A percentile compares a stretch with the other conserved stretches of the same genome.
phyloP scores from a whole-genome alignment of 768 basidiomycete genomes.

The Suillus spraguei region DNA sequence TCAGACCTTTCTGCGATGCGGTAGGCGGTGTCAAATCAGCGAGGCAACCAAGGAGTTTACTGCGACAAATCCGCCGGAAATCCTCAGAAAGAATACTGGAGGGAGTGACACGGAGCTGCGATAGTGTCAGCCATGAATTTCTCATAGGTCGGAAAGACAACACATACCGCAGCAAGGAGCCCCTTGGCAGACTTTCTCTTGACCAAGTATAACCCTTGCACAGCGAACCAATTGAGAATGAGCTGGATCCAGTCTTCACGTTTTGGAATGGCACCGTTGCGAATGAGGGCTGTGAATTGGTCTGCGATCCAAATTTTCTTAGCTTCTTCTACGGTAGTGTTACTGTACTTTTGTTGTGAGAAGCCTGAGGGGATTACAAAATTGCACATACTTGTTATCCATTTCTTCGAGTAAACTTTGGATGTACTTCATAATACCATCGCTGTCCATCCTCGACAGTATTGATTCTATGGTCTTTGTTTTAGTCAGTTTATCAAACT shows the following conservation, averaged over 20 bases:
- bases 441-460: slow-evolving; percentile 67
- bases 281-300: slow-evolving; percentile 77
- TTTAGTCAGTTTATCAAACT: slow-evolving; percentile 91
- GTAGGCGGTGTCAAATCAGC: slow-evolving; percentile 66
- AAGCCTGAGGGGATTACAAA: slow-evolving; percentile 5
- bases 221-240: slow-evolving; percentile 78
- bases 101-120: slow-evolving; percentile 63
- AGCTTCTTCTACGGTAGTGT: slow-evolving; percentile 50
- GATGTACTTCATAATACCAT: slow-evolving; percentile 80
- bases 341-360: slow-evolving; percentile 32
- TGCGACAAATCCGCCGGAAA: slow-evolving; percentile 65
- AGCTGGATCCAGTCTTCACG: slow-evolving; percentile 74
- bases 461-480: slow-evolving; percentile 92
- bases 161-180: slow-evolving; percentile 56
- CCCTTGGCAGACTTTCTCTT: slow-evolving; percentile 75
- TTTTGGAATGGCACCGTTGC: slow-evolving; percentile 79
- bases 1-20: slow-evolving; percentile 53
- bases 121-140: background rate
- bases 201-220: slow-evolving; percentile 80
- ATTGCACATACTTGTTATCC: slow-evolving; percentile 48
- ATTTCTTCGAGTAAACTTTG: slow-evolving; percentile 67
- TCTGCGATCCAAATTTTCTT: slow-evolving; percentile 84
- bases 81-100: slow-evolving; percentile 74
- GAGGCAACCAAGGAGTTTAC: slow-evolving; percentile 70
- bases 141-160: background rate